phyloP scores from a whole-genome alignment of 805 yeast genomes.

The Sugiyamaella mastotermitis region DNA sequence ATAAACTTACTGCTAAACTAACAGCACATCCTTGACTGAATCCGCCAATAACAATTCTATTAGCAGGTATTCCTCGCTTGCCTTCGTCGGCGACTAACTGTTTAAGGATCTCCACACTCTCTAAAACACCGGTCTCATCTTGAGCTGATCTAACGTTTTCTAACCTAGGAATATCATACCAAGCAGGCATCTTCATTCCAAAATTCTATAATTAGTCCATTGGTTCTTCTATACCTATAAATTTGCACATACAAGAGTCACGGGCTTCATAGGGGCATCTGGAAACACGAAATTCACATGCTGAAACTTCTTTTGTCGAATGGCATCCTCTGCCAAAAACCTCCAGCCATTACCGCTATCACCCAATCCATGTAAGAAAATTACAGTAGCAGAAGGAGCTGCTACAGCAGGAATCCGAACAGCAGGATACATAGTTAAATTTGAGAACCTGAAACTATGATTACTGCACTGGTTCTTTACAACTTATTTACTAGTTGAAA shows the following conservation, averaged over 20 bases:
- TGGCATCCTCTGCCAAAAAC: conserved; percentile 63
- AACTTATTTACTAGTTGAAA: too few species aligned
- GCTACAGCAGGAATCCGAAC: conserved; percentile 36
- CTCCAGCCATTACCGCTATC: conserved; percentile 89
- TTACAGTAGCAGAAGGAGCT: conserved; percentile 56
- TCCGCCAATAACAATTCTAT: conserved; percentile 82
- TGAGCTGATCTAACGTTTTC: conserved; percentile 25
- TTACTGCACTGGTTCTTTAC: too few species aligned
- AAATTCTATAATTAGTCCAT: conserved; percentile 38
- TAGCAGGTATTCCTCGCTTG: conserved; percentile 31
- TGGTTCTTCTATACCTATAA: conserved; percentile 8
- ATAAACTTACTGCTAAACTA: conserved; percentile 35
- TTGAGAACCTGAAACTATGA: too few species aligned
- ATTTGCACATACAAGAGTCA: conserved; percentile 55
- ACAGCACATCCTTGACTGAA: conserved; percentile 93
- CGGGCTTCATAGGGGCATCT: conserved; percentile 71
- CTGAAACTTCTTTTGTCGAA: conserved; percentile 37
- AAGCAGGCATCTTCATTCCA: conserved; percentile 66
- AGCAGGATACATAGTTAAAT: conserved; percentile 24
- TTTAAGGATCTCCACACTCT: conserved; percentile 27
- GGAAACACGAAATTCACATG: conserved; percentile 80
- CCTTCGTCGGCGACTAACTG: conserved; percentile 28
- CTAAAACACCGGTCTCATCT: conserved; percentile 35
- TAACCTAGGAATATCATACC: conserved; percentile 70
- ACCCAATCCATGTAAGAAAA: conserved; percentile 86